phyloP scores from a whole-genome alignment of 2,329 filamentous ascomycete species.

The Cladosporium colombiae region DNA sequence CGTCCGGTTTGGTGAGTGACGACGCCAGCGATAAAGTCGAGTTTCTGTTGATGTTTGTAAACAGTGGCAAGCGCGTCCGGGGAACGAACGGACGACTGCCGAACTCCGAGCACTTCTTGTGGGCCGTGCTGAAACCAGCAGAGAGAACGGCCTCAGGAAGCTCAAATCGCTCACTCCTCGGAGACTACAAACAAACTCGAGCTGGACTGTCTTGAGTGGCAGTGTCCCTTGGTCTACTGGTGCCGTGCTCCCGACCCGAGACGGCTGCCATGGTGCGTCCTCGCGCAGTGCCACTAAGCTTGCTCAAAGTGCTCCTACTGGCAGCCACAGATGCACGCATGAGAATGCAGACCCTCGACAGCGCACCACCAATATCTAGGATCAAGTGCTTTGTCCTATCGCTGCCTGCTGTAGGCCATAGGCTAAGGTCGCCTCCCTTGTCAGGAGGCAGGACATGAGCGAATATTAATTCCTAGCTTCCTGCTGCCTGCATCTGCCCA shows the following conservation, averaged over 20 bases:
- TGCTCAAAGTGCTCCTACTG: too few species aligned
- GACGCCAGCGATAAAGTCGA: background rate
- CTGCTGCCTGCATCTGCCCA: background rate
- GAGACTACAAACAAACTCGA: background rate
- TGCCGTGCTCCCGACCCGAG: background rate
- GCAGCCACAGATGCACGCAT: background rate
- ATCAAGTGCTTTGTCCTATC: too few species aligned
- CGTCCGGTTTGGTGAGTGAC: background rate
- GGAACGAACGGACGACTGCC: constrained; percentile 10
- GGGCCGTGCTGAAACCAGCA: background rate
- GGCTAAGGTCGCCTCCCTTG: too few species aligned
- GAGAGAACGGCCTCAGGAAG: background rate
- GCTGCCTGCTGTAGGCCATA: too few species aligned
- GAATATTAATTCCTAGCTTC: background rate
- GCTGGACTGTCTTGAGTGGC: background rate
- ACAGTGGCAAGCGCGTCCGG: constrained; percentile 1
- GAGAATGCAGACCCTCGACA: background rate
- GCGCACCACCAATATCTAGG: too few species aligned
- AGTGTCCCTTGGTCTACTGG: background rate
- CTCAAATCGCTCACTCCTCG: background rate
- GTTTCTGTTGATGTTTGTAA: constrained; percentile 12
- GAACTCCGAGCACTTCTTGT: background rate
- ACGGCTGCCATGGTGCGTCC: background rate
- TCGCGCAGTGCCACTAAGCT: background rate
- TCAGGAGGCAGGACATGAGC: too few species aligned